A percentile compares a stretch with the other conserved stretches of the same genome.
These are phyloP conservation scores for Aciculoconidium aculeatum DNA, from an alignment of 805 yeast species.

Conservation along the genomic window DNA sequence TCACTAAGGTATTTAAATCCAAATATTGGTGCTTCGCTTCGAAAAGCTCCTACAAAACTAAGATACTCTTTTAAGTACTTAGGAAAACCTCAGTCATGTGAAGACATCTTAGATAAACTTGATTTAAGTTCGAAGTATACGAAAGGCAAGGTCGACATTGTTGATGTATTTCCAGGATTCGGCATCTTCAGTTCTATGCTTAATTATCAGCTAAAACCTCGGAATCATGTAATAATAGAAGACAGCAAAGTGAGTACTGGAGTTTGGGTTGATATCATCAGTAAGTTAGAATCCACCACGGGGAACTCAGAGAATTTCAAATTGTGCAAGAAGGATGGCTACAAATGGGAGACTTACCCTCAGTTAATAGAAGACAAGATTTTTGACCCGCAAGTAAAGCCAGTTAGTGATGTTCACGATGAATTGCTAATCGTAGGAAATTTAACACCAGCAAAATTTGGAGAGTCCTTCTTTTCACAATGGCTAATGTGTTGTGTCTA, in stretches of 20 bases:
- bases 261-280: conserved; percentile 25
- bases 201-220: conserved; percentile 56
- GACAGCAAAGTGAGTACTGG: conserved; percentile 25
- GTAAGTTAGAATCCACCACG: conserved; percentile 16
- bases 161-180: conserved; percentile 58
- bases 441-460: conserved; percentile 44
- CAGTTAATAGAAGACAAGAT: conserved; percentile 41
- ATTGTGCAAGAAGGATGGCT: conserved; percentile 46
- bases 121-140: conserved; percentile 33
- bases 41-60: no score
- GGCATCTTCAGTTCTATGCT: conserved; percentile 59
- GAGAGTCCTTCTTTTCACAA: conserved; percentile 69
- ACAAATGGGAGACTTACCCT: conserved; percentile 58
- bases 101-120: conserved; percentile 42
- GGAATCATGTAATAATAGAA: conserved; percentile 60
- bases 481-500: conserved; percentile 65
- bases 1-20: no score
- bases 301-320: conserved; percentile 28
- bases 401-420: conserved; percentile 41
- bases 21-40: no score
- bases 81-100: conserved; percentile 20
- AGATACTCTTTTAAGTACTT: conserved; percentile 22
- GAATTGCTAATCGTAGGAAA: conserved; percentile 56
- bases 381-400: conserved; percentile 23
- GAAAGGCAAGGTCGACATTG: conserved; percentile 38